Base-by-base conservation (phyloP, 345 rosid genomes). In the Psidium guajava region DNA sequence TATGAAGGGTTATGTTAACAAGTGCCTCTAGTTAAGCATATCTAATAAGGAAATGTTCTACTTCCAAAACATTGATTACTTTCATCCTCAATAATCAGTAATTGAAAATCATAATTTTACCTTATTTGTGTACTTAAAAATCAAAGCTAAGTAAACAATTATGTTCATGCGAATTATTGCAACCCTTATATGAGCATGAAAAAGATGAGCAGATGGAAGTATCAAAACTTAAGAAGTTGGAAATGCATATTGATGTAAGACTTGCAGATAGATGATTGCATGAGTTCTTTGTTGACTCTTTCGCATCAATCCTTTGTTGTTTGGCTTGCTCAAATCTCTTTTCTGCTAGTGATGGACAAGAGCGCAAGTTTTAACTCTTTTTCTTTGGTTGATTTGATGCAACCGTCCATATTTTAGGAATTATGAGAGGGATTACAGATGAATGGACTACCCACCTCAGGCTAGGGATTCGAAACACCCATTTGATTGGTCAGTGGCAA, bases 391-490 rank as follows among this genome's bases (percentile, higher is more conserved):
- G 47, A 55, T 54, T 86, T 40, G n/a, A 82, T 87, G 73, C 92
- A 95, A 96, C 91, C 87, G 89, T 87, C 61, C 77, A 57, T 91
- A 89, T 51, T 85, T 73, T 5, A 90, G 94, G 90, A 90, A 87
- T 89, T 89, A 87, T 82, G 97, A 94, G 83, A 95, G 98, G 99
- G 99, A 97, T 89, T 97, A 97, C 87, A 92, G 98, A 89, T 95
- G 94, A 96, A 95, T 95, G 98, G 98, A 97, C 64, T 97, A 97
- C 87, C 98, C 98, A 57, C 56, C 93, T 4, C 92, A 86, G 87
- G 93, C 96, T 52, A 90, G 94, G 92, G 88, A 91, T 81, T 52
- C 90, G 84, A 97, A 90, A 85, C 99, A 94, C 89, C 94, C 97
- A 24, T 82, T 85, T 15, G 99, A 97, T 88, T 93, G 86, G 88